Evolutionary conservation across 106 monocot species (phyloP), one percentile per base, ranked within the genome.

Genomic region (Gastrodia elata): DNA sequence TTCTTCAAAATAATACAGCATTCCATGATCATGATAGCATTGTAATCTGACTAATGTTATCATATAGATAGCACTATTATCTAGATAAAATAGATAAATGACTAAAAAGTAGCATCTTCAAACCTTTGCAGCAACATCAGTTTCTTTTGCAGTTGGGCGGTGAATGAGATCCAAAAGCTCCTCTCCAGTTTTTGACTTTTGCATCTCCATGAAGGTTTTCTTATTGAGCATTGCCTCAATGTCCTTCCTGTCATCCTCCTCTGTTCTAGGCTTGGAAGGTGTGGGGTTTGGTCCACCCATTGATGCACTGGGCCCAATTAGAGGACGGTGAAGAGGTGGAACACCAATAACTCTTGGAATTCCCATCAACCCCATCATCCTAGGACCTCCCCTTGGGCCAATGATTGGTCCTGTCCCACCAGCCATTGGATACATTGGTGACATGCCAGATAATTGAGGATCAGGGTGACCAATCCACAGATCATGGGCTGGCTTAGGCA

Each of bases 81-180:
- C 52, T 52, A 52, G 18, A 52, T 52, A n/a, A 52, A 52, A 22
- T 52, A 13, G 6, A 27, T 67, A 22, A 67, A 67, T 67, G 37
- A 18, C 15, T 67, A 37, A 61, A 30, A 28, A 61, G 7, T 26
- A 26, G 37, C 67, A 8, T 67, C 67, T 38, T 33, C 67, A 69
- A 25, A 93, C 98, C 93, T 99, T 99, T 49, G 91, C 91, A 71
- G 93, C 91, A 71, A 89, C 91, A 7, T 93, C 98, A 48, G 93
- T 93, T 75, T 99, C 98, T 80, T 73, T 99, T 0, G 98, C 98
- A 55, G 98, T 99, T 9, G 98, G 98, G 7, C 98, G 74, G 82
- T 93, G 98, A 44, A 99, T 99, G 55, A 99, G 88, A 77, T 99
- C 98, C 79, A 99, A 83, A 55, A 99, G 85, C 75, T 99, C 98